Evolutionary conservation across 1,284 basidiomycete genomes (phyloP).

Genomic region (Golubevia sp.): DNA sequence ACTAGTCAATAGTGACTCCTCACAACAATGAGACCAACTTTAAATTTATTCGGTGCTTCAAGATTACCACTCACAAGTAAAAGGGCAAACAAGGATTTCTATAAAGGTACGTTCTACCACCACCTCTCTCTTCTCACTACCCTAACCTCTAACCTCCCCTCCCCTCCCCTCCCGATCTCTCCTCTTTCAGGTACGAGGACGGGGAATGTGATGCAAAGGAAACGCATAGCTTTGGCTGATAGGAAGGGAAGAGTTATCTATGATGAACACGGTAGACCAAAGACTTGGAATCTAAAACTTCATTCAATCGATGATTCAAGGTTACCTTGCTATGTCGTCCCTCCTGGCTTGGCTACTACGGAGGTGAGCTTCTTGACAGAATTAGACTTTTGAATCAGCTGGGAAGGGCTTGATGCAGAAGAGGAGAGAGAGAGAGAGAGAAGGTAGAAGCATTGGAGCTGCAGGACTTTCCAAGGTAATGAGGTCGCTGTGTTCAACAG

Average conservation of each 20-base stretch:
- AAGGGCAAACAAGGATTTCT: constrained; percentile 58
- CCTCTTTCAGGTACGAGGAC: constrained; percentile 37
- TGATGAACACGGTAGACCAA: constrained; percentile 30
- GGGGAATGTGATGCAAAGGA: constrained; percentile 52
- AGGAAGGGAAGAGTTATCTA: constrained; percentile 37
- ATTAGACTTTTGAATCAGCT: neutral
- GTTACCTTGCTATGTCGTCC: constrained; percentile 48
- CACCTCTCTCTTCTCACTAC: neutral
- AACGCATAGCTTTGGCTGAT: constrained; percentile 49
- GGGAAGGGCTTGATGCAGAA: neutral
- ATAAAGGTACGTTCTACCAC: constrained; percentile 35
- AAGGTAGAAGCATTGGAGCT: too few species aligned
- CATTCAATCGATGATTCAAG: constrained; percentile 45
- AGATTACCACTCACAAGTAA: constrained; percentile 56
- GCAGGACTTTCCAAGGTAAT: too few species aligned
- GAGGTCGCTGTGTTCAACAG: neutral
- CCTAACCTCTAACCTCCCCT: neutral
- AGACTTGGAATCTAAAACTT: constrained; percentile 48
- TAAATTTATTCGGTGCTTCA: constrained; percentile 41
- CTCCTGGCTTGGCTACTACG: constrained; percentile 50
- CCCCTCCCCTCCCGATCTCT: neutral
- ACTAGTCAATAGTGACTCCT: too few species aligned
- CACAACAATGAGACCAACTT: constrained; percentile 51
- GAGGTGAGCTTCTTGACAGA: constrained; percentile 21
- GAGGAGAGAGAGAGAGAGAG: too few species aligned